Percentiles rank a stretch among this genome's conserved stretches.
Evolutionary conservation across 495 filamentous ascomycete genomes (phyloP).

Genomic region (Penicillium steckii): DNA sequence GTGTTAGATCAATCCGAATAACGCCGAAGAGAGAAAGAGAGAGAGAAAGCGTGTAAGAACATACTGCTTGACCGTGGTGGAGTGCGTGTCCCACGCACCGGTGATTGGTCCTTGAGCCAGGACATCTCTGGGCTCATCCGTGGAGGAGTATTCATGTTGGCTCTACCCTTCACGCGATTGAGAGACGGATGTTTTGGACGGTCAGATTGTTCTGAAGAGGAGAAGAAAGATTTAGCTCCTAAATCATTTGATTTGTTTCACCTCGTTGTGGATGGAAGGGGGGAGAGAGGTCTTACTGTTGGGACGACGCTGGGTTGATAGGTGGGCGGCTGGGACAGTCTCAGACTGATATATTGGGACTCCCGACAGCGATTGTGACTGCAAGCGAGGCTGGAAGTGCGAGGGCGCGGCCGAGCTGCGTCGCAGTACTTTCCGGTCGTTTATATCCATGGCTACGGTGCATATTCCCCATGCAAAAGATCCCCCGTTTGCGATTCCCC

Average conservation of each 20-base stretch:
- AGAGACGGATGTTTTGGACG: slow-evolving; percentile 36
- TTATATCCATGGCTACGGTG: slow-evolving; percentile 31
- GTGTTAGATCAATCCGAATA: slow-evolving; percentile 7
- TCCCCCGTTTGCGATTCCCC: slow-evolving; percentile 24
- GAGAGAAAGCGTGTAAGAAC: no score
- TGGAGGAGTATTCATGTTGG: slow-evolving; percentile 39
- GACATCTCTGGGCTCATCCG: slow-evolving; percentile 30
- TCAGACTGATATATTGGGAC: slow-evolving; percentile 29
- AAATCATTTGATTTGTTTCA: background rate
- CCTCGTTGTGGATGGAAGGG: background rate
- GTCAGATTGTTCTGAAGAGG: slow-evolving; percentile 19
- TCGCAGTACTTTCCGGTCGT: slow-evolving; percentile 16
- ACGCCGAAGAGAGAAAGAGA: background rate
- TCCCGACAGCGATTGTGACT: slow-evolving; percentile 21
- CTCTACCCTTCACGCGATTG: slow-evolving; percentile 36
- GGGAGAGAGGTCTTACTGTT: slow-evolving; percentile 26
- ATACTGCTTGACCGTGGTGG: slow-evolving; percentile 21
- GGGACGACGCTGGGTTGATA: slow-evolving; percentile 19
- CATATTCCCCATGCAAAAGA: slow-evolving; percentile 27
- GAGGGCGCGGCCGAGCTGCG: slow-evolving; percentile 24
- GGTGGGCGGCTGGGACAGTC: slow-evolving; percentile 15
- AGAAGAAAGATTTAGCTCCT: slow-evolving; percentile 8
- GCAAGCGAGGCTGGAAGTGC: background rate
- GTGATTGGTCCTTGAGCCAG: slow-evolving; percentile 38
- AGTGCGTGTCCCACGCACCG: slow-evolving; percentile 21